Percentiles rank a stretch among this genome's conserved stretches.
Evolutionary conservation across 192 early-diverging fungal genomes (phyloP).

Genomic region (Entophlyctis luteolus): DNA sequence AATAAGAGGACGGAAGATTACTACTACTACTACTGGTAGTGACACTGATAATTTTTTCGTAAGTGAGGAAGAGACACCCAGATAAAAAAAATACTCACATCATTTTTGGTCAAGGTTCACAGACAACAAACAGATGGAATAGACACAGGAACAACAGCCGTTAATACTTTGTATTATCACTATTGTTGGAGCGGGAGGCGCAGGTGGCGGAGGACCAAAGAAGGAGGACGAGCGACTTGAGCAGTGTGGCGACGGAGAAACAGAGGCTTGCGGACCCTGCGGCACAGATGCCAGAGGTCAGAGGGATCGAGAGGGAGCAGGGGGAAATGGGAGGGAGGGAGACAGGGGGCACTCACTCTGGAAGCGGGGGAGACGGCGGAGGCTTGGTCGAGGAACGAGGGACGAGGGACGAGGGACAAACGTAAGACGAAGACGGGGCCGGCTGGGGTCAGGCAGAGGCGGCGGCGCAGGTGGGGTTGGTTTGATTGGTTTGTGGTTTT

Average conservation of each 20-base stretch:
- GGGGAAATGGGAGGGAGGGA: neutral
- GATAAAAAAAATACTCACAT: slow-evolving; percentile 21
- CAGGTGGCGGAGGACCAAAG: slow-evolving; percentile 37
- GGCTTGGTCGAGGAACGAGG: too few species aligned
- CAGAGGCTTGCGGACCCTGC: slow-evolving; percentile 1
- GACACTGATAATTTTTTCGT: slow-evolving; percentile 9
- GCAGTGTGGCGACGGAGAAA: slow-evolving; percentile 27
- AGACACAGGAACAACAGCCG: neutral
- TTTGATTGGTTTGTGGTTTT: too few species aligned
- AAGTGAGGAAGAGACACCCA: neutral
- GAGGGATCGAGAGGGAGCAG: neutral
- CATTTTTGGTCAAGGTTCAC: slow-evolving; percentile 9
- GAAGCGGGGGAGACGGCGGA: too few species aligned
- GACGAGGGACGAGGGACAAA: too few species aligned
- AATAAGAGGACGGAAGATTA: neutral
- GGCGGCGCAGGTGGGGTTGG: too few species aligned
- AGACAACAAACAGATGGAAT: neutral
- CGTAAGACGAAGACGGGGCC: too few species aligned
- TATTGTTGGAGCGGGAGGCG: slow-evolving; percentile 27
- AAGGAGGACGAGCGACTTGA: slow-evolving; percentile 28
- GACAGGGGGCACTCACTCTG: neutral
- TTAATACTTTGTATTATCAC: too few species aligned
- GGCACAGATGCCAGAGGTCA: too few species aligned
- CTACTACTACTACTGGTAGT: slow-evolving; percentile 22
- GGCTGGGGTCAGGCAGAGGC: too few species aligned